Evolutionary conservation across 306 rosid species (phyloP).

Genomic region (Acacia melanoxylon): DNA sequence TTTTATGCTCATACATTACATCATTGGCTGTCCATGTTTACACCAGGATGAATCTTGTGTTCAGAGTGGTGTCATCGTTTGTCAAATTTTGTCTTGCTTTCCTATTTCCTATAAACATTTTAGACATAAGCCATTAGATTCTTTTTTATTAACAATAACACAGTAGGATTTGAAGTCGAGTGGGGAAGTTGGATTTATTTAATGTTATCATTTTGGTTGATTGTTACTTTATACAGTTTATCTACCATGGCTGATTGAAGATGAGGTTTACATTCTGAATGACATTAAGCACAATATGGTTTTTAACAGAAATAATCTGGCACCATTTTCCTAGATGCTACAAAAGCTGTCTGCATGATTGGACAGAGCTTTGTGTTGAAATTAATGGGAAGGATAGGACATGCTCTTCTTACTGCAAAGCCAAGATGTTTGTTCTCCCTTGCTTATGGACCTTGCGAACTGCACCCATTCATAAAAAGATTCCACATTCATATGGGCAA

Average conservation of each 20-base stretch:
- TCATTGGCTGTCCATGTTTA: not conserved
- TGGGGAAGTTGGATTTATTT: not conserved
- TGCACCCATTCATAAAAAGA: constrained; percentile 12
- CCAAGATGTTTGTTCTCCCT: not conserved
- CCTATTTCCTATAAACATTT: not conserved
- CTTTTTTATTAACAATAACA: not conserved
- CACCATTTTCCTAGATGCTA: not conserved
- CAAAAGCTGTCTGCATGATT: not conserved
- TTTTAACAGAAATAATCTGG: not conserved
- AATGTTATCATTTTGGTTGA: not conserved
- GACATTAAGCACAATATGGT: not conserved
- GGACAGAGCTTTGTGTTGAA: constrained; percentile 1
- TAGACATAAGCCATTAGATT: not conserved
- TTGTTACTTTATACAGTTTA: not conserved
- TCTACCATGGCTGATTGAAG: not conserved
- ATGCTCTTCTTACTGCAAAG: not conserved
- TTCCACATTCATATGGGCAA: not conserved
- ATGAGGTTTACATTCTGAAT: not conserved
- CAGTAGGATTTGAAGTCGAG: not conserved
- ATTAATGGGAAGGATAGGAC: constrained; percentile 1
- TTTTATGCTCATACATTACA: not conserved
- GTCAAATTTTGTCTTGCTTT: not conserved
- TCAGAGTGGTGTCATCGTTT: not conserved
- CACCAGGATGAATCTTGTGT: not conserved
- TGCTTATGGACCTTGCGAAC: not conserved